Evolutionary conservation across 2,329 filamentous ascomycete species (phyloP), one percentile per base, ranked within the genome.

Genomic region (Cladorrhinum sp.): DNA sequence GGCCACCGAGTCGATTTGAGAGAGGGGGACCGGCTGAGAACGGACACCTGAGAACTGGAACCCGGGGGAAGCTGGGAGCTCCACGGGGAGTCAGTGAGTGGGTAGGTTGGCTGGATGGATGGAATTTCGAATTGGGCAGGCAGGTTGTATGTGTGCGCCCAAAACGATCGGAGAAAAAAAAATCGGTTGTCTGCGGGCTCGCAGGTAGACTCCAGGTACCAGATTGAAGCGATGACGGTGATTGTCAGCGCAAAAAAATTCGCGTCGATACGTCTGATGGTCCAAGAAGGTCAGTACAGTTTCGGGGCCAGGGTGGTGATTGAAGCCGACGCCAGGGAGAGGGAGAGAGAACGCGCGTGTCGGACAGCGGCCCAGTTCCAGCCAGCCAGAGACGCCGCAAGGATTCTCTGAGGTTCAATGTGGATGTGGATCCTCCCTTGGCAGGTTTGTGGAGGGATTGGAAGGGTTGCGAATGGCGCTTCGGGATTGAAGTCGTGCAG

Each of bases 351-450:
- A 46, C 42, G 42, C 57, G 63, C 63, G 64, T 65, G 61, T 67
- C 57, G 59, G 59, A 57, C 53, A 57, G 63, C 59, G 61, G 58
- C 63, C 56, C 57, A 65, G 57, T 33, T 55, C 54, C 36, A 42
- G 54, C 10, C 36, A n/a, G 12, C 42, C 42, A 21, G n/a, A 46
- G 8, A 46, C 50, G 55, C 50, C 65, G 57, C 65, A 60, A 64
- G 62, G 63, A 65, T 64, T 62, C 61, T 28, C 26, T 28, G 64
- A 62, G 57, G 61, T 62, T 60, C 59, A 64, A 49, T 62, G 65
- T 66, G 66, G 65, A 59, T 28, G 64, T 46, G 42, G 42, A 46
- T 46, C 55, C 26, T 9, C 59, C 39, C 61, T 63, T 65, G 58
- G 63, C 63, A 33, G 56, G 56, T 28, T 60, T 55, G 61, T 64